Base-by-base conservation (phyloP, 2,329 filamentous ascomycete species). In the Paradendryphiella salina region DNA sequence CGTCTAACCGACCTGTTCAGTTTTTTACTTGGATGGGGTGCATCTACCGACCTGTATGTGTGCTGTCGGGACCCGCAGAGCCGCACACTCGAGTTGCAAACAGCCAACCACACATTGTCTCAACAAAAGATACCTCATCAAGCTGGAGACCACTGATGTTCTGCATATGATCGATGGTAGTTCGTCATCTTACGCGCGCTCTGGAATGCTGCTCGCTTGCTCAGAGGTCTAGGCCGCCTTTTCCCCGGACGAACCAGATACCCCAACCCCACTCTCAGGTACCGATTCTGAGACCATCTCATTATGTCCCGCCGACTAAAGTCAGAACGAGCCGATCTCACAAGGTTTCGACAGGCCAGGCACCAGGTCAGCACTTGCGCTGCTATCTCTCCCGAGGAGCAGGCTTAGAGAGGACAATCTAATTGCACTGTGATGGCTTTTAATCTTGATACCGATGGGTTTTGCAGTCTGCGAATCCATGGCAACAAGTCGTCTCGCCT, bases 211-310 rank as follows among this genome's bases (percentile, higher is more conserved):
- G 33, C 34, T 49, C 44, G 38, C 39, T 32, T 37, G 31, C 21
- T 40, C n/a, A 14, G 28, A 32, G 47, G 36, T 32, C 46, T 50
- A 43, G 44, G 47, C 40, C 43, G 43, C 39, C 26, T 58, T 50
- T 52, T 47, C 46, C 46, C 52, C 56, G 41, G 51, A 52, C 57
- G 52, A 60, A 56, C 56, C 46, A 56, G 39, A 43, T 51, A 43
- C 49, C 34, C 26, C 40, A 31, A 45, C 47, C 46, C 50, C 54
- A 53, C 56, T 49, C 54, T 43, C 46, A 50, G 42, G 31, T 28
- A 42, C 21, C 37, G 11, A 23, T 36, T 46, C 51, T 57, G 56
- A 61, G 59, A 59, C 53, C 20, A 43, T 28, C 32, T 32, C 40
- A 10, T 23, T 36, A 33, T 37, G 11, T 37, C 36, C 39, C 50